Conservation (phyloP, 164 flowering plant genomes). For the Cinnamomum micranthum region DNA sequence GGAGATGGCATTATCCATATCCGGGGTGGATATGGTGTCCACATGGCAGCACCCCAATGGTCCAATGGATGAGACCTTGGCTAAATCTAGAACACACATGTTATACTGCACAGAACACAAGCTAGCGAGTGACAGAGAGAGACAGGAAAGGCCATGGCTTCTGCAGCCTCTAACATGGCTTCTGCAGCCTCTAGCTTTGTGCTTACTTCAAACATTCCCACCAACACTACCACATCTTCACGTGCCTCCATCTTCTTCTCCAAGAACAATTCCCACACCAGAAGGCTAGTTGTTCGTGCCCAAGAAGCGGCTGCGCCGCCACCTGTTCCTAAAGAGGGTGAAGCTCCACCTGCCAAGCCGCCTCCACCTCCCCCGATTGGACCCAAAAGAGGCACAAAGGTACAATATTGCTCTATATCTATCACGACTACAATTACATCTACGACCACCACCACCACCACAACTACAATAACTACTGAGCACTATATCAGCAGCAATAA, state of each 20-base stretch:
- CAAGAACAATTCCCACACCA: slow-evolving; percentile 12
- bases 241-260: slow-evolving; percentile 27
- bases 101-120: not conserved
- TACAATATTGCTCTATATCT: slow-evolving; percentile 6
- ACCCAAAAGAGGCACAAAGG: slow-evolving; percentile 95
- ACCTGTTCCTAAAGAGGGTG: slow-evolving; percentile 34
- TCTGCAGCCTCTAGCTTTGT: slow-evolving; percentile 67
- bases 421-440: too few species aligned
- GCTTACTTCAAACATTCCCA: slow-evolving; percentile 31
- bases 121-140: not conserved
- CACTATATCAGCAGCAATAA: not conserved
- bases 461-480: not conserved
- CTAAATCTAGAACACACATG: not conserved
- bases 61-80: slow-evolving; percentile 13
- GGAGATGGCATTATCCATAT: slow-evolving; percentile 42
- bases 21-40: slow-evolving; percentile 47
- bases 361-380: slow-evolving; percentile 59
- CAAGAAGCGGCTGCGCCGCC: slow-evolving; percentile 49
- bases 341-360: slow-evolving; percentile 45
- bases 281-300: slow-evolving; percentile 67
- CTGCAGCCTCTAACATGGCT: slow-evolving; percentile 64
- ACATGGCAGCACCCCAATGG: slow-evolving; percentile 61
- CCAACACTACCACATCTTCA: slow-evolving; percentile 28
- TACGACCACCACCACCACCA: not conserved
- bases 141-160: slow-evolving; percentile 38